Evolutionary conservation across 2,329 filamentous ascomycete genomes (phyloP).

Genomic region (Botryotinia convoluta): DNA sequence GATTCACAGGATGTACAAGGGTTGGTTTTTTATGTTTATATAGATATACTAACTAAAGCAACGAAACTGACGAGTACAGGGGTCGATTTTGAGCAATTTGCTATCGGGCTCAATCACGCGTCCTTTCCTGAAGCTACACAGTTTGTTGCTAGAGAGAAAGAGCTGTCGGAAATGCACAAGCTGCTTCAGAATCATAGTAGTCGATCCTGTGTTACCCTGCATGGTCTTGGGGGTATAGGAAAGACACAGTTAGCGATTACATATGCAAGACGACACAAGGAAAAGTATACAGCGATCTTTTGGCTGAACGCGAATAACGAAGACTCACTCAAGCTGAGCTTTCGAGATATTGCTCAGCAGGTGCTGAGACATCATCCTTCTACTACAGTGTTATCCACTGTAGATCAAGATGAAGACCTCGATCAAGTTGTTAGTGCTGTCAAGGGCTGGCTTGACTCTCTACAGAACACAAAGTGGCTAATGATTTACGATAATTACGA

Average conservation of each 20-base stretch:
- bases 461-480: conserved; percentile 40
- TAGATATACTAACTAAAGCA: not conserved
- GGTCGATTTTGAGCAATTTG: not conserved
- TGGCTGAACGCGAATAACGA: conserved; percentile 45
- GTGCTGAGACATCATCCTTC: conserved; percentile 36
- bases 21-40: not conserved
- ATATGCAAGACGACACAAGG: conserved; percentile 39
- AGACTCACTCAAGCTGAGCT: conserved; percentile 41
- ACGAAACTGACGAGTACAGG: not conserved
- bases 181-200: not conserved
- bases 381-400: conserved; percentile 28
- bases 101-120: not conserved
- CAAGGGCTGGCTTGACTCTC: conserved; percentile 41
- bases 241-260: conserved; percentile 45
- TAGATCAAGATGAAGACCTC: conserved; percentile 30
- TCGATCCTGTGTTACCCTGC: not conserved
- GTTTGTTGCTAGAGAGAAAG: not conserved
- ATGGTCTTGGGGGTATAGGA: conserved; percentile 42
- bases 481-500: conserved; percentile 37
- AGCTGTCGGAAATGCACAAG: not conserved
- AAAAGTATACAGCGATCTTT: conserved; percentile 42
- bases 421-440: conserved; percentile 38
- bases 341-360: conserved; percentile 33
- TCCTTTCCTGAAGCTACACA: not conserved
- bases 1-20: not conserved